These are phyloP conservation scores for Metschnikowia continentalis DNA, from an alignment of 805 yeast species.

Conservation along the genomic window DNA sequence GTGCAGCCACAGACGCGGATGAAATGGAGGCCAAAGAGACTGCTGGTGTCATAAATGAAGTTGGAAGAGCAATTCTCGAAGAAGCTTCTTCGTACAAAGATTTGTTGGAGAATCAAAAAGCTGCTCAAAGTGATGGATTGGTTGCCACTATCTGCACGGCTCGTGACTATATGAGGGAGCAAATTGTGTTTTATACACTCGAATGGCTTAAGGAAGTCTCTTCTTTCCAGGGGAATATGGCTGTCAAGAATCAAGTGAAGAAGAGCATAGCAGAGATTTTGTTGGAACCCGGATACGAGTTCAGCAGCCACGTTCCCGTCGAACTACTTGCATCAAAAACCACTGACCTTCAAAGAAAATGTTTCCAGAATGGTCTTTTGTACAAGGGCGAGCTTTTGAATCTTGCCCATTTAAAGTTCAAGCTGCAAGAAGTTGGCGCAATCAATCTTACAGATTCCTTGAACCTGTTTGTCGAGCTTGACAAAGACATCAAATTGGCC, in stretches of 20 bases:
- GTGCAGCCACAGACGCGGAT: slow-evolving; percentile 26
- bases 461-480: not conserved
- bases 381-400: slow-evolving; percentile 26
- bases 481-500: slow-evolving; percentile 12
- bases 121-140: slow-evolving; percentile 46
- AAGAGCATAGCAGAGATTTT: slow-evolving; percentile 41
- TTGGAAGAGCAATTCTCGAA: slow-evolving; percentile 49
- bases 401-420: slow-evolving; percentile 9
- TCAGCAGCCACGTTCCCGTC: slow-evolving; percentile 29
- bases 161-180: slow-evolving; percentile 49
- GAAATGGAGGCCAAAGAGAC: slow-evolving; percentile 27
- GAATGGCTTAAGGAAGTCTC: slow-evolving; percentile 48
- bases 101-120: slow-evolving; percentile 31
- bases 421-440: slow-evolving; percentile 15
- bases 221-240: slow-evolving; percentile 19
- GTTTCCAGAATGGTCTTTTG: slow-evolving; percentile 32
- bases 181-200: slow-evolving; percentile 42
- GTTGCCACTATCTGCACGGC: slow-evolving; percentile 52
- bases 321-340: slow-evolving; percentile 16
- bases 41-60: slow-evolving; percentile 44
- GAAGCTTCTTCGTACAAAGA: slow-evolving; percentile 21
- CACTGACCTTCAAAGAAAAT: slow-evolving; percentile 17
- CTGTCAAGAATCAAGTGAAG: slow-evolving; percentile 32
- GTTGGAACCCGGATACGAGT: slow-evolving; percentile 29
- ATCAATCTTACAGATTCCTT: slow-evolving; percentile 3